Evolutionary conservation across 2,329 filamentous ascomycete genomes (phyloP).

Genomic region (Sporothrix phasma): DNA sequence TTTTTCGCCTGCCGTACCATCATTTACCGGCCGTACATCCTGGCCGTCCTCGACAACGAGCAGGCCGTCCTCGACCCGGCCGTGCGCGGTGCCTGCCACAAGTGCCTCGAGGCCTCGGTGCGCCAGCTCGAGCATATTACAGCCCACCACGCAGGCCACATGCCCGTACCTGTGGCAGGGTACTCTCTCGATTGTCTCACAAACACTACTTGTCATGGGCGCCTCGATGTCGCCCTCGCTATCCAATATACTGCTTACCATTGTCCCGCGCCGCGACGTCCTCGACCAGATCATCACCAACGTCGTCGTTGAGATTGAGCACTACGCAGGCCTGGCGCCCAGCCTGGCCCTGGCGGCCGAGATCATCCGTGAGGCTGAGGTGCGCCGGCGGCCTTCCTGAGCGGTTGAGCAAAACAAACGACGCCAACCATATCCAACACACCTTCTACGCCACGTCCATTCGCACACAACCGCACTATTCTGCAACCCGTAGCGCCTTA

Average conservation of each 20-base stretch:
- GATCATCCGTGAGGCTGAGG: constrained; percentile 70
- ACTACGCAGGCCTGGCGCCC: constrained; percentile 64
- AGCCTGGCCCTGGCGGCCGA: constrained; percentile 68
- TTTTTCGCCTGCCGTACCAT: constrained; percentile 83
- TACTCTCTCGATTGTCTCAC: constrained; percentile 71
- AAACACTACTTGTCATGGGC: constrained; percentile 74
- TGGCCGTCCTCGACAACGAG: constrained; percentile 70
- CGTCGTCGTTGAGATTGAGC: constrained; percentile 65
- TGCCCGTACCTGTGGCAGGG: constrained; percentile 83
- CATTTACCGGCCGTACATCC: constrained; percentile 74
- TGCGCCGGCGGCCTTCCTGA: constrained; percentile 56
- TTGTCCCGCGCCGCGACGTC: constrained; percentile 47
- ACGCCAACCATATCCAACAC: not conserved
- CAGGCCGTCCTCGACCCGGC: constrained; percentile 59
- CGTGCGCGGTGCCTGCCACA: constrained; percentile 68
- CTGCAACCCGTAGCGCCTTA: not conserved
- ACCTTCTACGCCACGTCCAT: not conserved
- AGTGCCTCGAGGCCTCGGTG: constrained; percentile 71
- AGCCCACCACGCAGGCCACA: constrained; percentile 71
- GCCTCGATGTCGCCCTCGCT: constrained; percentile 71
- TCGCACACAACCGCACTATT: not conserved
- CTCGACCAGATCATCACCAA: constrained; percentile 70
- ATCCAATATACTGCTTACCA: constrained; percentile 49
- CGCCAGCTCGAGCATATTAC: constrained; percentile 70
- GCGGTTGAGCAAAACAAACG: constrained; percentile 31